Evolutionary conservation across 306 rosid genomes (phyloP).

Genomic region (Calophaca sinica): DNA sequence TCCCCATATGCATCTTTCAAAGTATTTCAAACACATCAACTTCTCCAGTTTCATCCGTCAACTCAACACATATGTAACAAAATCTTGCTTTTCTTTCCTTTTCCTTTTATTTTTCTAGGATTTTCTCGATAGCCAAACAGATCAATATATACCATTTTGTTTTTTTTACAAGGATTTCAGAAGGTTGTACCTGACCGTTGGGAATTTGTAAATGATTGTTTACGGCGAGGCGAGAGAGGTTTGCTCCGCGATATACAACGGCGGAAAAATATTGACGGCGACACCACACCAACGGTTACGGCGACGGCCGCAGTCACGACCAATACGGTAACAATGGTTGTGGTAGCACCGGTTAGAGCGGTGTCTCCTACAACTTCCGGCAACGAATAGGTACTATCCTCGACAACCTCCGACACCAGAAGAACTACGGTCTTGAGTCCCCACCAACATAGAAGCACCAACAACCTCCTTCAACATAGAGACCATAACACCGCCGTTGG

Average conservation of each 20-base stretch:
- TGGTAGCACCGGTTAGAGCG: constrained; percentile 25
- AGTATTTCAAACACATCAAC: constrained; percentile 90
- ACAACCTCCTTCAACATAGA: no score
- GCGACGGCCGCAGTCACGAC: constrained; percentile 12
- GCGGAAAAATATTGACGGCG: constrained; percentile 64
- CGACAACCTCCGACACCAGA: no score
- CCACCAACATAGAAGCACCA: no score
- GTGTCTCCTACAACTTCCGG: constrained; percentile 83
- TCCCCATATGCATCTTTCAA: no score
- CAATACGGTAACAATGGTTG: constrained; percentile 53
- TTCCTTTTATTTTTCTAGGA: background rate
- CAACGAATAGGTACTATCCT: constrained; percentile 88
- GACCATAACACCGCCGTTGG: no score
- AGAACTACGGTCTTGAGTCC: no score
- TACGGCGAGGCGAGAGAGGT: constrained; percentile 75
- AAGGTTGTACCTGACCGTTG: constrained; percentile 97
- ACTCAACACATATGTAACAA: constrained; percentile 89
- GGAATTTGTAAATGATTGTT: constrained; percentile 93
- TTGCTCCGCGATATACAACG: constrained; percentile 92
- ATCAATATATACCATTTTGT: background rate
- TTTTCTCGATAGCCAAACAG: constrained; percentile 8
- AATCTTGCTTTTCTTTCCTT: background rate
- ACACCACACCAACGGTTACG: background rate
- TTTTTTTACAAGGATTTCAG: constrained; percentile 76
- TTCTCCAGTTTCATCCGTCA: constrained; percentile 98